Evolutionary conservation across 1,284 basidiomycete genomes (phyloP), one percentile per base, ranked within the genome.

Genomic region (Ustilago esculenta): DNA sequence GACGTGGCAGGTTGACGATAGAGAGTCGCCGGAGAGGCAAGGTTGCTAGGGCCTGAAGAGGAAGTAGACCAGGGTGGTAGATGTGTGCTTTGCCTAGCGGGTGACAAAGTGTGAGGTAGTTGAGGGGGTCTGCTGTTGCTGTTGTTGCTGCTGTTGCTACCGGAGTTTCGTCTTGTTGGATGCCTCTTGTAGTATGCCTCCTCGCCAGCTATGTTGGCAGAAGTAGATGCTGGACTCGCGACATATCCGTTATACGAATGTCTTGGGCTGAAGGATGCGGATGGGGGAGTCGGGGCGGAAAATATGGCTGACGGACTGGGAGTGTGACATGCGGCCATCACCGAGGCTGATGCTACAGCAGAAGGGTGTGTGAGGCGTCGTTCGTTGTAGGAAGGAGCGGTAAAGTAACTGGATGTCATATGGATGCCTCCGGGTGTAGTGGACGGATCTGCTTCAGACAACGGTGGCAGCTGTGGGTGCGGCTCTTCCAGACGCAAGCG

Each of bases 381-480:
- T n/a, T n/a, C n/a, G n/a, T n/a, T n/a, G 9, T 33, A 20, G 5
- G 47, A 34, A 18, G 49, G 17, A 35, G 23, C 23, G n/a, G 2
- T 18, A 23, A 56, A 53, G 35, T 57, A 64, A 12, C 30, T 32
- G 7, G 23, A 20, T 0, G 54, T 64, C 60, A 64, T 64, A 11
- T 51, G 37, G 0, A 64, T 33, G 0, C 60, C 60, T 10, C 10
- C 29, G 7, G 40, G 23, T 27, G 23, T 18, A 23, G 11, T 40
- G 37, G 20, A 11, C 39, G 25, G 32, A 20, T 35, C 24, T 15
- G 18, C 11, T 25, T 18, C 14, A 14, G 29, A 39, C 5, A 35
- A 17, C 25, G 10, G 37, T 40, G 18, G 37, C 14, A 37, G 14
- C 17, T 37, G 35, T 20, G 35, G 35, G 18, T 37, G 35, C 15